phyloP scores from a whole-genome alignment of 306 rosid genomes.

The Begonia loranthoides region DNA sequence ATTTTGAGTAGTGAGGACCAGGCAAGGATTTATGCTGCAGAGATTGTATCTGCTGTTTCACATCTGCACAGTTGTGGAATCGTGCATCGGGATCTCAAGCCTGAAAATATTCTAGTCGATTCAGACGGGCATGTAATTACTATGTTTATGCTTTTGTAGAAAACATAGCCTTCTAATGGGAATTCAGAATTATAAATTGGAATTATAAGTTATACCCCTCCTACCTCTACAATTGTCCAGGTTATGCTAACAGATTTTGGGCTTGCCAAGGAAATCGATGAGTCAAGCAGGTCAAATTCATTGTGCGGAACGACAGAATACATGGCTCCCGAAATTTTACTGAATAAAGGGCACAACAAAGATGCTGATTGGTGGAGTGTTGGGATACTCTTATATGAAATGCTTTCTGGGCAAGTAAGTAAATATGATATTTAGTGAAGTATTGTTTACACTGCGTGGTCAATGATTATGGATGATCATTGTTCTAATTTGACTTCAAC shows the following conservation, averaged over 20 bases:
- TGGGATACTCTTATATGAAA: constrained; percentile 82
- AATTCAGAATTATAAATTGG: constrained; percentile 6
- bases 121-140: constrained; percentile 72
- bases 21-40: constrained; percentile 24
- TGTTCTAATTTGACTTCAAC: no score
- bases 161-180: neutral
- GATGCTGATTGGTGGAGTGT: constrained; percentile 98
- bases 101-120: constrained; percentile 91
- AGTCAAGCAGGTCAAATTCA: constrained; percentile 72
- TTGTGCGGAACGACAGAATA: constrained; percentile 92
- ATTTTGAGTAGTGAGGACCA: constrained; percentile 86
- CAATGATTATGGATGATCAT: no score
- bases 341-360: constrained; percentile 86
- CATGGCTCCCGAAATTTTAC: constrained; percentile 92
- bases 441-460: no score
- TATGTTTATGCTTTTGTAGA: constrained; percentile 6
- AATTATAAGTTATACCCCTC: constrained; percentile 1
- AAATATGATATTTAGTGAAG: neutral
- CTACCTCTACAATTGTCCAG: constrained; percentile 20
- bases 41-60: constrained; percentile 89
- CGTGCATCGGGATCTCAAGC: constrained; percentile 93
- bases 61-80: constrained; percentile 40
- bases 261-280: constrained; percentile 81
- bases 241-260: constrained; percentile 96
- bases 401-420: constrained; percentile 85